Evolutionary conservation across 1,139 yeast species (phyloP).

Genomic region (Yamadazyma triangularis): DNA sequence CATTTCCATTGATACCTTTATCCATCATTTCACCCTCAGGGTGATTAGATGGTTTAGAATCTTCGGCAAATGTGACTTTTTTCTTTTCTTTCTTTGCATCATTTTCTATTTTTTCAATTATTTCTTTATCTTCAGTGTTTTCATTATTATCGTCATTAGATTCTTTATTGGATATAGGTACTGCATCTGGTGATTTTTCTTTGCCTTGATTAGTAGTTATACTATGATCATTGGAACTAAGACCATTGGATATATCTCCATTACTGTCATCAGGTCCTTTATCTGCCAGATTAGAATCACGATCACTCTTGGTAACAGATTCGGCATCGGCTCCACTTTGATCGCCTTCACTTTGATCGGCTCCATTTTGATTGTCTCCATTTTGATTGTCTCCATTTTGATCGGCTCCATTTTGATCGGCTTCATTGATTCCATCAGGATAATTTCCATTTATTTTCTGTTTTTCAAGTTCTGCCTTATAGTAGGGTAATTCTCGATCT

Average conservation of each 20-base stretch:
- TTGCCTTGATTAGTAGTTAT: neutral
- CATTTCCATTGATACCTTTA: too few relatives aligned
- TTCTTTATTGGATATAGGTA: neutral
- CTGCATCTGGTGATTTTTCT: neutral
- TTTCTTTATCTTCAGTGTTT: constrained; percentile 1
- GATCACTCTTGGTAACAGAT: constrained; percentile 1
- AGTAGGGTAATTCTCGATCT: constrained; percentile 32
- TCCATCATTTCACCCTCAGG: constrained; percentile 4
- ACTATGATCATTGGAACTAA: neutral
- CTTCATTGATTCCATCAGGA: constrained; percentile 1
- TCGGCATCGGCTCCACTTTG: constrained; percentile 1
- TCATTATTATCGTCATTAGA: constrained; percentile 1
- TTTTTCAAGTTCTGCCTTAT: constrained; percentile 17
- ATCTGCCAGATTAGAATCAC: constrained; percentile 1
- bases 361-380: neutral
- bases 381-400: constrained; percentile 1
- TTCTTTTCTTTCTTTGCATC: constrained; percentile 7
- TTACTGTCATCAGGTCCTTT: neutral
- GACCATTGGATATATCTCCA: neutral
- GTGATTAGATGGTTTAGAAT: constrained; percentile 8
- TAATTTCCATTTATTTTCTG: constrained; percentile 1
- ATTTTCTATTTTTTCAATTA: neutral
- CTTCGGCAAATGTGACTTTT: constrained; percentile 31
- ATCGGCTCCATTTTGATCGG: constrained; percentile 2
- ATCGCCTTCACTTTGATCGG: constrained; percentile 2